Evolutionary conservation across 1,284 basidiomycete genomes (phyloP).

Genomic region (Pseudozyma sp.): DNA sequence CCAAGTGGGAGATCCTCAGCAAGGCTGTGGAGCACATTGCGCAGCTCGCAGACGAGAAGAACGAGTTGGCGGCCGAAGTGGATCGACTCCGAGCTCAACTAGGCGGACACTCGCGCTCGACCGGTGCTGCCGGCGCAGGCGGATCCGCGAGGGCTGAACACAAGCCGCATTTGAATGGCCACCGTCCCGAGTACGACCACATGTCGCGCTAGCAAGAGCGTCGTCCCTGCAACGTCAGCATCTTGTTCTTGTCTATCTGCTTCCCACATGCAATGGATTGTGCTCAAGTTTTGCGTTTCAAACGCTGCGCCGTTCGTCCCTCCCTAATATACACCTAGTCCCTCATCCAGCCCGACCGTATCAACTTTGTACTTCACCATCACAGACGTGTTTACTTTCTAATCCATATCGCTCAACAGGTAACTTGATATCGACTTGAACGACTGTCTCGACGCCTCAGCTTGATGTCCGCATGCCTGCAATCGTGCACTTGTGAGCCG

Average conservation of each 20-base stretch:
- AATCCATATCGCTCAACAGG: no score
- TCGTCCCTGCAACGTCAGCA: background rate
- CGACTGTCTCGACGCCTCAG: no score
- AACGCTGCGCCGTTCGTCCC: no score
- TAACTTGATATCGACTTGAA: no score
- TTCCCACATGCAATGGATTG: background rate
- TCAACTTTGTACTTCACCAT: no score
- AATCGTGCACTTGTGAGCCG: no score
- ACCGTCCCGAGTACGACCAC: slow-evolving; percentile 24
- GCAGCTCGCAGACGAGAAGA: slow-evolving; percentile 39
- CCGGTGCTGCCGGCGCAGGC: background rate
- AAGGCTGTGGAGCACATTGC: slow-evolving; percentile 56
- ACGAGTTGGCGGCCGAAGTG: slow-evolving; percentile 28
- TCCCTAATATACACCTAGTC: no score
- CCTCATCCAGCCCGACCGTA: no score
- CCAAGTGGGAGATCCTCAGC: slow-evolving; percentile 67
- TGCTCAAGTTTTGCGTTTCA: background rate
- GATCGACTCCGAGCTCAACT: slow-evolving; percentile 32
- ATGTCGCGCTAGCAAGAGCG: slow-evolving; percentile 9
- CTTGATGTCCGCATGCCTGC: no score
- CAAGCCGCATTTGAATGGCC: slow-evolving; percentile 11
- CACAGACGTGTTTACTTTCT: no score
- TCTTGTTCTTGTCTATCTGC: background rate
- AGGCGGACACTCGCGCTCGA: background rate
- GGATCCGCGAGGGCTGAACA: background rate